These are phyloP conservation scores for Lachnellula suecica DNA, from an alignment of 2,329 filamentous ascomycete species.

Conservation along the genomic window DNA sequence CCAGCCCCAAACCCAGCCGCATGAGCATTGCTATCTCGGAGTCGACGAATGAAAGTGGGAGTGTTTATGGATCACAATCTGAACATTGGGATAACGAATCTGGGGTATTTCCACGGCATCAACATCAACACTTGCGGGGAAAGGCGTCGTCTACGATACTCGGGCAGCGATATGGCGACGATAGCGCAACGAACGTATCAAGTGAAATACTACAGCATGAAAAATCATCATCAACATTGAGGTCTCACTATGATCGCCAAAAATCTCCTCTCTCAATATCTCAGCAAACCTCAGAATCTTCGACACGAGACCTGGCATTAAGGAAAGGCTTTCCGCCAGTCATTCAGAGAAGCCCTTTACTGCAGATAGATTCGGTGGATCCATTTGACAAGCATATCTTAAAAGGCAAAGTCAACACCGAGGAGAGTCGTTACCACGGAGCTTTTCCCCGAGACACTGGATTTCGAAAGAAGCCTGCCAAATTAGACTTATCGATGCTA, in stretches of 20 bases:
- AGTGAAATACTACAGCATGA: slow-evolving; percentile 33
- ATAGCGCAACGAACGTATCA: slow-evolving; percentile 34
- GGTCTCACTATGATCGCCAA: slow-evolving; percentile 45
- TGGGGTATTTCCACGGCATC: slow-evolving; percentile 23
- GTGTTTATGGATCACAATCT: slow-evolving; percentile 18
- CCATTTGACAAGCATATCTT: slow-evolving; percentile 23
- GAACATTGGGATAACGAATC: slow-evolving; percentile 28
- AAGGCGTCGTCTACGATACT: slow-evolving; percentile 46
- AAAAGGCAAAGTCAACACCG: slow-evolving; percentile 7
- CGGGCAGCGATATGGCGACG: slow-evolving; percentile 38
- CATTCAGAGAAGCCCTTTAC: slow-evolving; percentile 25
- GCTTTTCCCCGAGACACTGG: slow-evolving; percentile 9
- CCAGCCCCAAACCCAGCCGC: slow-evolving; percentile 36
- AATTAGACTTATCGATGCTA: slow-evolving; percentile 30
- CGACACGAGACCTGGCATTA: slow-evolving; percentile 37
- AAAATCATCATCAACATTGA: slow-evolving; percentile 44
- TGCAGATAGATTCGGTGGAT: slow-evolving; percentile 24
- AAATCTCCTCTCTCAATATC: slow-evolving; percentile 39
- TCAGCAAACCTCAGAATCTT: slow-evolving; percentile 43
- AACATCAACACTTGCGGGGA: slow-evolving; percentile 34
- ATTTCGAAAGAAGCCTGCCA: slow-evolving; percentile 29
- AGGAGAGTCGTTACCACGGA: neutral
- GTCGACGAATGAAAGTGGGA: slow-evolving; percentile 26
- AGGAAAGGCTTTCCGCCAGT: slow-evolving; percentile 36
- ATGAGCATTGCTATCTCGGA: slow-evolving; percentile 40